Evolutionary conservation across 352 stramenopile species (phyloP), one percentile per base, ranked within the genome.

Genomic region (Phytophthora quininea): DNA sequence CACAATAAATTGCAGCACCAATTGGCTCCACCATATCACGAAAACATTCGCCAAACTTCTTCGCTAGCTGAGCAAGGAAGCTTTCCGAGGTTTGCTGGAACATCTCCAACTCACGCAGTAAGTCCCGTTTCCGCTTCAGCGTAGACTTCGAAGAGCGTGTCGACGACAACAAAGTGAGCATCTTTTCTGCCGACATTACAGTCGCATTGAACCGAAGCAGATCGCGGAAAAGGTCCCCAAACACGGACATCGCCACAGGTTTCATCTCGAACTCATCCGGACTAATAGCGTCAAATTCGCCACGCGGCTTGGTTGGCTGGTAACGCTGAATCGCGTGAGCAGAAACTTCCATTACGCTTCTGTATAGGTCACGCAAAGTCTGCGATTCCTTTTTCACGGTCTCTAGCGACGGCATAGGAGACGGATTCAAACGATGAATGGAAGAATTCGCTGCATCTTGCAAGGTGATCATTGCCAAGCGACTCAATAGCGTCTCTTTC

Each of bases 401-500:
- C 32, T 69, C 46, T 14, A 66, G 19, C 43, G 73, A 82, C 10
- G 69, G 29, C 9, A 62, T 37, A 38, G 84, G 76, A 3, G 73
- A 77, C 45, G 84, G 79, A 33, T 80, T 82, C 0, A 90, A 59
- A 19, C 85, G 74, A 9, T 88, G 56, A 38, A 93, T 86, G 1
- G 84, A 85, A 60, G 72, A 70, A 58, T 88, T 81, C 9, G 82
- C 80, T 3, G 83, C 72, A 14, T 84, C 67, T 33, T 92, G 79
- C 35, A 95, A 72, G 4, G 87, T 89, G 1, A 83, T 52, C 73
- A 88, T 86, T 5, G 86, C 74, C 19, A 99, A 73, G 8, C 93
- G 89, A 56, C 86, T 88, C 63, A 98, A 75, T 27, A 99, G 72
- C 48, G 98, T 86, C 14, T 97, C 82, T 48, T 98, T 96, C 71